Base-by-base conservation (phyloP, 495 filamentous ascomycete species). In the Entonaema liquescens region DNA sequence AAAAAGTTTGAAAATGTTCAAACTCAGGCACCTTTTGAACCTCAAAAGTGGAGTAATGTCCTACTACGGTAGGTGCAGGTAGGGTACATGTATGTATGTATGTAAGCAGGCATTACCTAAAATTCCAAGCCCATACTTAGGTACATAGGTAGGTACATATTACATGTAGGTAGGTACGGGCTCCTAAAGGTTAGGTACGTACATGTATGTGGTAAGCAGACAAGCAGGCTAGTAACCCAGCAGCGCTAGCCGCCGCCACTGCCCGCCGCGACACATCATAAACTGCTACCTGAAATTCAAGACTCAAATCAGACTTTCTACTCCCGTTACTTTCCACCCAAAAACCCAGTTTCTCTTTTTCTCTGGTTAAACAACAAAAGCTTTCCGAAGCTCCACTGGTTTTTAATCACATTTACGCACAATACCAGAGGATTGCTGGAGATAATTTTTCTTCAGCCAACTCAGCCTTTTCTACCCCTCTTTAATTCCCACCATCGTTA, bases 261-360 rank as follows among this genome's bases (percentile, higher is more conserved):
- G 44, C 38, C 69, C 58, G 58, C 62, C 42, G 64, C 69, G 60
- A 68, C 70, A 68, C 70, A 72, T 72, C 65, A 72, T 72, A 60
- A 65, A 65, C 70, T 72, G 70, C 70, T 72, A 72, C 70, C 70
- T 72, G 65, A 72, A 72, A 68, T 72, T 65, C 49, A 65, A 72
- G 61, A 55, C 58, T 53, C 36, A 55, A 50, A 72, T 61, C 26
- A 64, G 59, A 65, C 60, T 55, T 68, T 65, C 59, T 44, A 56
- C 59, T 59, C 64, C 70, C 60, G 70, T 61, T 52, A 29, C 44
- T 67, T 72, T 72, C 65, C 65, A 68, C 70, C 70, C 60, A 53
- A 26, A 56, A 44, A 44, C 52, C 69, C 53, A 66, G 19, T 29
- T 59, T 40, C 47, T 26, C 42, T 61, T 55, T 64, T 65, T 57